A percentile compares a stretch with the other conserved stretches of the same genome.
Evolutionary conservation across 768 basidiomycete species (phyloP).

Genomic region (Neoboletus magnificus): DNA sequence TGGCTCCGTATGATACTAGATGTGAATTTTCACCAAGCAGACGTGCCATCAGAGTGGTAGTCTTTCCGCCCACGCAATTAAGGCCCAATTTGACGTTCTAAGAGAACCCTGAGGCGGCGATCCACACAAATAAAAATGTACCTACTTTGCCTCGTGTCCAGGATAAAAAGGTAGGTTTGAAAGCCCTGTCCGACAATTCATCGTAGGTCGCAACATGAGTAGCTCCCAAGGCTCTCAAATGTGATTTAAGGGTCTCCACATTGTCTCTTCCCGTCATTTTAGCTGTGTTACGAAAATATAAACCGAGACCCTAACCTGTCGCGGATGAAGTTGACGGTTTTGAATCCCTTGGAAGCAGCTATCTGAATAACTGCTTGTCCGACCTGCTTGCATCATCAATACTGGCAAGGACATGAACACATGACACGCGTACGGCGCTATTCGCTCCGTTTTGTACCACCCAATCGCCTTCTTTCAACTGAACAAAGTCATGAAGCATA

Average conservation of each 20-base stretch:
- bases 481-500: slow-evolving; percentile 71
- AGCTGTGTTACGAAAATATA: neutral
- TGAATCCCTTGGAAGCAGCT: slow-evolving; percentile 64
- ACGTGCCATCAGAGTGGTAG: slow-evolving; percentile 66
- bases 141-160: slow-evolving; percentile 64
- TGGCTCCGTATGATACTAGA: slow-evolving; percentile 85
- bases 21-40: slow-evolving; percentile 66
- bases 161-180: slow-evolving; percentile 52
- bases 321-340: slow-evolving; percentile 81
- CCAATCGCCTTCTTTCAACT: slow-evolving; percentile 69
- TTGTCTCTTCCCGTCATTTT: slow-evolving; percentile 42
- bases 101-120: neutral
- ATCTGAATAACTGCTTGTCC: slow-evolving; percentile 88
- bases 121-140: slow-evolving; percentile 10
- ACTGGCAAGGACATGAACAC: neutral
- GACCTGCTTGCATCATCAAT: slow-evolving; percentile 42
- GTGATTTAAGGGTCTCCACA: slow-evolving; percentile 45
- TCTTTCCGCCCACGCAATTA: slow-evolving; percentile 63
- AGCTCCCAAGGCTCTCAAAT: slow-evolving; percentile 62
- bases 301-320: slow-evolving; percentile 45
- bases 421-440: slow-evolving; percentile 55
- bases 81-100: slow-evolving; percentile 46
- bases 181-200: slow-evolving; percentile 56
- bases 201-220: slow-evolving; percentile 78
- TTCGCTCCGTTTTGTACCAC: slow-evolving; percentile 86